A percentile compares a stretch with the other conserved stretches of the same genome.
Evolutionary conservation across 352 stramenopile species (phyloP).

Genomic region (Globisporangium spiculum): DNA sequence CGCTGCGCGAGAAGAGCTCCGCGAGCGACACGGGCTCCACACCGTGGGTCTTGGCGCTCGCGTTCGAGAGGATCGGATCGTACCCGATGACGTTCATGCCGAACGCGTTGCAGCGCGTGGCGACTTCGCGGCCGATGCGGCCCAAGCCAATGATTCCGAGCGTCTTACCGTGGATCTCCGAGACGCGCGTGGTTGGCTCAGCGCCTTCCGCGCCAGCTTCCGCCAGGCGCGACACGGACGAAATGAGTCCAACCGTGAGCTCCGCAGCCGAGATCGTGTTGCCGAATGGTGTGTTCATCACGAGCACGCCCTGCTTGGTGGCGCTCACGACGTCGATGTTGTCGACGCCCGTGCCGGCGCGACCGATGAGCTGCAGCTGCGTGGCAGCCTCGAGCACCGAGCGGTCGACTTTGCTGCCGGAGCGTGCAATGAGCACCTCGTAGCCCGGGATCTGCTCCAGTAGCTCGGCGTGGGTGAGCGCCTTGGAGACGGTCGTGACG

Average conservation of each 20-base stretch:
- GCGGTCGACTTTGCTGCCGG: constrained; percentile 73
- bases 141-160: constrained; percentile 94
- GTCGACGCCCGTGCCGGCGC: constrained; percentile 90
- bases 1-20: constrained; percentile 88
- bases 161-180: constrained; percentile 89
- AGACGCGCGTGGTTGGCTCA: constrained; percentile 32
- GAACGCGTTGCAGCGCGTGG: constrained; percentile 89
- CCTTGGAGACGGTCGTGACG: constrained; percentile 52
- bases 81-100: constrained; percentile 95
- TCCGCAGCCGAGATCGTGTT: constrained; percentile 96
- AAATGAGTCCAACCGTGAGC: constrained; percentile 91
- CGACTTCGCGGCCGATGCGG: constrained; percentile 92
- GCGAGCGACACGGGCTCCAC: constrained; percentile 83
- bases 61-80: constrained; percentile 90
- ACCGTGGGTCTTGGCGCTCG: constrained; percentile 68
- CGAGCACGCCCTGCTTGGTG: constrained; percentile 90
- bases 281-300: constrained; percentile 95
- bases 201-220: constrained; percentile 2
- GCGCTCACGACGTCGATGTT: constrained; percentile 92
- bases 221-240: constrained; percentile 55
- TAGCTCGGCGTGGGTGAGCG: constrained; percentile 61
- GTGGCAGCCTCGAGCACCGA: constrained; percentile 59
- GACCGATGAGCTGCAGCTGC: constrained; percentile 81
- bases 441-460: constrained; percentile 75
- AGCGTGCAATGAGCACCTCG: constrained; percentile 89